Base-by-base conservation (phyloP, 495 filamentous ascomycete genomes). In the Cairneyella variabilis region DNA sequence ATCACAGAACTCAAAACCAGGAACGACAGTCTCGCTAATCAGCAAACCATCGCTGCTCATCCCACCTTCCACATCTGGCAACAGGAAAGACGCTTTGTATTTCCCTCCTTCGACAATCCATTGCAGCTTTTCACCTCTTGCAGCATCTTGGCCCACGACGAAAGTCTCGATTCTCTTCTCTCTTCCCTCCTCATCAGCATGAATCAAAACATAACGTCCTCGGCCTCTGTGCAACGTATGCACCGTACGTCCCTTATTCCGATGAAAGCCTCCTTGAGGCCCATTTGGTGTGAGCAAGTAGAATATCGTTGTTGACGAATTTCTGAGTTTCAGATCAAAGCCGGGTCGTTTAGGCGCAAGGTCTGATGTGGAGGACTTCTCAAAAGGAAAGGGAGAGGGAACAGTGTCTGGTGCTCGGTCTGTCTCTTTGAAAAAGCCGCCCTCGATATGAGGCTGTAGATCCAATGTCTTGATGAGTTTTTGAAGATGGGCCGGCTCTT, bases 31-130 rank as follows among this genome's bases (percentile, higher is more conserved):
- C 73, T 88, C 82, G 32, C 76, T 82, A 59, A 88, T 86, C 64
- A 86, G 68, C 54, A 85, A 58, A 11, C 76, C 77, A 22, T 65
- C 67, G 22, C 62, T 69, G 18, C 58, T 70, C 21, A 60, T 59
- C 21, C 49, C 56, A 34, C 62, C 62, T 16, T 69, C 72, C 9
- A 67, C 64, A 57, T 80, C 76, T 4, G 73, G 69, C 27, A 82
- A 59, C 41, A 86, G 56, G 65, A 78, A 83, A 34, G 70, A 83
- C 9, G 75, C 76, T 59, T 85, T 87, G 62, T 73, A 87, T 57
- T 77, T 77, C 14, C 80, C 81, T 2, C 83, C 82, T 42, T 85
- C 79, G 18, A 89, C 83, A 57, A 86, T 72, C 83, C 84, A 86
- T 66, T 85, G 83, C 62, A 82, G 37, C 65, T 60, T 74, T 70